phyloP scores from a whole-genome alignment of 805 yeast genomes.

The Cyberlindnera americana region DNA sequence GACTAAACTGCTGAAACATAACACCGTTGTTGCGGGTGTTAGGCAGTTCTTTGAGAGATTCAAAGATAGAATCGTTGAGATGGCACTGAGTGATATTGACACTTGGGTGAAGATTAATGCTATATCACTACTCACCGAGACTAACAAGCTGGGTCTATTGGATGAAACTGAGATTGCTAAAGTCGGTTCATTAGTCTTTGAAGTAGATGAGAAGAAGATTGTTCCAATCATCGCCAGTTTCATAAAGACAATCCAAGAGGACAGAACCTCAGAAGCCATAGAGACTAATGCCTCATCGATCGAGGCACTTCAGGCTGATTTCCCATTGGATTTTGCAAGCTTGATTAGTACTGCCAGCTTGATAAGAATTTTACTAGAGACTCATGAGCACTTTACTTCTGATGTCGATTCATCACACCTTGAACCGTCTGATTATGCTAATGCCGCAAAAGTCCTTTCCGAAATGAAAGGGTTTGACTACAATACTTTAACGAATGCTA shows the following conservation, averaged over 20 bases:
- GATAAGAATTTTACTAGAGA: conserved; percentile 29
- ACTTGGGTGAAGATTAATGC: conserved; percentile 49
- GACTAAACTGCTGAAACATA: conserved; percentile 43
- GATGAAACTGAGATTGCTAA: conserved; percentile 52
- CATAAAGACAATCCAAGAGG: conserved; percentile 41
- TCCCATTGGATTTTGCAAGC: conserved; percentile 29
- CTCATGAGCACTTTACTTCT: conserved; percentile 11
- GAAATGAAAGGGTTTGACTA: conserved; percentile 7
- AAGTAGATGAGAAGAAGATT: conserved; percentile 27
- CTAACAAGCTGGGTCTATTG: conserved; percentile 58
- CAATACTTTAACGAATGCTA: conserved; percentile 29
- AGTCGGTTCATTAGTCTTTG: conserved; percentile 42
- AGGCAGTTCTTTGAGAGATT: conserved; percentile 78
- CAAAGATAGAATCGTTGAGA: conserved; percentile 60
- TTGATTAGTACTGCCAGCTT: conserved; percentile 30
- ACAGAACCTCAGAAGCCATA: conserved; percentile 33
- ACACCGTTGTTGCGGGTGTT: conserved; percentile 54
- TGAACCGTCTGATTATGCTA: conserved; percentile 14
- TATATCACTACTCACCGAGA: conserved; percentile 49
- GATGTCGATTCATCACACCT: neutral
- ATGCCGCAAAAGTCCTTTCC: conserved; percentile 34
- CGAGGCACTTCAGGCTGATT: conserved; percentile 21
- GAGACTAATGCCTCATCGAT: conserved; percentile 35
- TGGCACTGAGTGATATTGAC: conserved; percentile 56
- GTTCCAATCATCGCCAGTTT: conserved; percentile 53